Percentiles rank a stretch among this genome's conserved stretches.
Conservation (phyloP, 768 basidiomycete species). For the Leccinum disarticulatum region DNA sequence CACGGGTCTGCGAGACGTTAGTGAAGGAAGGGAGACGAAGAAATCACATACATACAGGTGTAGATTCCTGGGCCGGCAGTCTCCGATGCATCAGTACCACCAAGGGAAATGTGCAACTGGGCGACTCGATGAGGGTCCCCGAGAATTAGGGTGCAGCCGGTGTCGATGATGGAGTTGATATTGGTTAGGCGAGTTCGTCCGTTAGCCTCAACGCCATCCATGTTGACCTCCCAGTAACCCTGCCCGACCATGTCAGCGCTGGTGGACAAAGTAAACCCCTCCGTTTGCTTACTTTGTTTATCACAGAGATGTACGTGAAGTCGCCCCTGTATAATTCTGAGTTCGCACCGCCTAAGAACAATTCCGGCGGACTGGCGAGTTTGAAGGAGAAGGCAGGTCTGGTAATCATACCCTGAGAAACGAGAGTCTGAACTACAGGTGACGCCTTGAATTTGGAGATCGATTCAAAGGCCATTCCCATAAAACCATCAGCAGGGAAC, state of each 20-base stretch:
- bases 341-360: slow-evolving; percentile 56
- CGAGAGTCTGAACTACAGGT: slow-evolving; percentile 42
- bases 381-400: slow-evolving; percentile 46
- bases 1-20: background rate
- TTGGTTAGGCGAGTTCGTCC: background rate
- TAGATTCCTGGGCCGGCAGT: slow-evolving; percentile 31
- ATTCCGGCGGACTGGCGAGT: slow-evolving; percentile 40
- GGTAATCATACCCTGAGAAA: slow-evolving; percentile 31
- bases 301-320: slow-evolving; percentile 36
- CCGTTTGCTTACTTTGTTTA: slow-evolving; percentile 1
- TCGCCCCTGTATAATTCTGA: slow-evolving; percentile 41
- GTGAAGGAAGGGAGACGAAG: background rate
- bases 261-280: background rate
- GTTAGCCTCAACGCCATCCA: slow-evolving; percentile 6
- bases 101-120: slow-evolving; percentile 22
- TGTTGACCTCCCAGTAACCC: slow-evolving; percentile 21
- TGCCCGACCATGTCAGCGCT: background rate
- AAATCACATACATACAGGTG: slow-evolving; percentile 19
- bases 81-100: slow-evolving; percentile 23
- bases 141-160: slow-evolving; percentile 21
- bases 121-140: slow-evolving; percentile 10
- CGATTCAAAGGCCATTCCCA: slow-evolving; percentile 43
- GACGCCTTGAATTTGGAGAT: slow-evolving; percentile 35
- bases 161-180: slow-evolving; percentile 15
- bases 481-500: slow-evolving; percentile 26